Base-by-base conservation (phyloP, 2,329 filamentous ascomycete genomes). In the Xylaria sp. region DNA sequence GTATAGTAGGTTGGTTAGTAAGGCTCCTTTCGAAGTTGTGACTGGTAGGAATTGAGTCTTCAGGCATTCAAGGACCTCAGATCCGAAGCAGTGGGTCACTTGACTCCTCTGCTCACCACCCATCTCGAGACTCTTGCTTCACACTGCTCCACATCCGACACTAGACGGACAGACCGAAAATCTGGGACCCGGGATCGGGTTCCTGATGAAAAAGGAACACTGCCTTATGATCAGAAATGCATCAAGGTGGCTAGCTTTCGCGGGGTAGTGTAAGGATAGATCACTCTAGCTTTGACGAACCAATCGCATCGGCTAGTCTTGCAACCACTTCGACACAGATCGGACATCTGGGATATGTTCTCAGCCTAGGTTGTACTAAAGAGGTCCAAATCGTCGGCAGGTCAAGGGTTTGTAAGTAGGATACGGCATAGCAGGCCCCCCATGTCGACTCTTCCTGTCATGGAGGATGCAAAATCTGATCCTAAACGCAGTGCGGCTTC, bases 81-180 rank as follows among this genome's bases (percentile, higher is more conserved):
- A 74, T 74, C 73, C 73, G 73, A 74, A 73, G 70, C 23, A 41
- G 72, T 70, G 70, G 68, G 66, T 70, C 69, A 64, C 51, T 62
- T 64, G 66, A 64, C 36, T 43, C 36, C 51, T 62, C 43, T 54
- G 49, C 54, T 68, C 57, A 62, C 41, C 60, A 63, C 51, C 64
- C 41, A 60, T 49, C 59, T 49, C 36, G 64, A 52, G 54, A 48
- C 36, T 61, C 41, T 18, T 46, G 20, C 20, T 41, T 46, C 39
- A 49, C n/a, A 15, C 62, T 23, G 18, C 69, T 71, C 56, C 66
- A 59, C 58, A 61, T 63, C 62, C 61, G 54, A 59, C 68, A 51
- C 64, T 64, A 39, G 63, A 66, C 56, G 64, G 71, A 62, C 67
- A 69, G 64, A 71, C 66, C 66, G 68, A 62, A 68, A 74, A 73